Base-by-base conservation (phyloP, 305 asterid species). In the Coffea humblotiana region DNA sequence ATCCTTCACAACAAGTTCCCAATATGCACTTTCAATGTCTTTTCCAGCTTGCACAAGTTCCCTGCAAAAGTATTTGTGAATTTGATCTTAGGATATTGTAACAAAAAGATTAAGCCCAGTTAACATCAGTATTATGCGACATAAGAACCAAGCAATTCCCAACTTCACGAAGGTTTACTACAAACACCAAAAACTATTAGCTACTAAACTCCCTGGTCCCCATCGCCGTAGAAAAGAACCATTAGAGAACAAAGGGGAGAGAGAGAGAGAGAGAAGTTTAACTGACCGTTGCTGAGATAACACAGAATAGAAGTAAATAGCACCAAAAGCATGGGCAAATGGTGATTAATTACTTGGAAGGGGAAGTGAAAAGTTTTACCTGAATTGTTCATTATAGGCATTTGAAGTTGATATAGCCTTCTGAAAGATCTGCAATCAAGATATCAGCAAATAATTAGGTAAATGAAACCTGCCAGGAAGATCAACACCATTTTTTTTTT, bases 1-100 rank as follows among this genome's bases (percentile, higher is more conserved):
- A 84, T 96, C 99, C 89, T 92, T 94, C 86, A 96, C 93, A 82
- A 96, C 99, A 65, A 96, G 98, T 88, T 96, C 99, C 99, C 98
- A 94, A 82, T 94, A 96, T 47, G 97, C 92, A 80, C 89, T 91
- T 82, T 93, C 92, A 64, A 92, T 96, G 89, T 94, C 97, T 83
- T 91, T 92, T 84, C 99, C 98, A 80, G 90, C 86, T 81, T 92
- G 92, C 35, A 96, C 97, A 72, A 96, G 98, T 81, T 94, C 98
- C 90, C 99, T 96, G 91, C 80, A 88, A 29, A 76, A 37, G 13
- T 21, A 54, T 54, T 27, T 8, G 51, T 40, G 27, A 9, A 23
- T 49, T 65, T 15, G 52, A 27, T 63, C 49, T 8, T 25, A 56
- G 47, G 12, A 12, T 51, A 27, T 52, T 54, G 1, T 18, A 25